Evolutionary conservation across 2,329 filamentous ascomycete genomes (phyloP), one percentile per base, ranked within the genome.

Genomic region (Arthrobotrys sinensis): DNA sequence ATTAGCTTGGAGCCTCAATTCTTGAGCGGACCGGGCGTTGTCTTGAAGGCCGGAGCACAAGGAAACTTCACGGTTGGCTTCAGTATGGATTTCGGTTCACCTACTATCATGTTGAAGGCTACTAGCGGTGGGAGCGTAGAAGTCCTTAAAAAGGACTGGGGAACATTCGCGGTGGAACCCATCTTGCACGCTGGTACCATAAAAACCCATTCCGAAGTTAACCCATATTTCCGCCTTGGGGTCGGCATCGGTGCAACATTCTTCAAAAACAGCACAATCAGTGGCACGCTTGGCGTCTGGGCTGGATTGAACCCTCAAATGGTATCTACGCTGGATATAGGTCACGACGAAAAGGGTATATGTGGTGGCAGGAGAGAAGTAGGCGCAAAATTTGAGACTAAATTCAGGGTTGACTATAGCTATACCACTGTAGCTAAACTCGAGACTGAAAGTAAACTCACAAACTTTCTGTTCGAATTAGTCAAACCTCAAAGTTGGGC

Each of bases 31-130:
- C 68, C 68, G 11, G 68, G 68, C 24, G 48, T 72, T 8, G 24
- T 34, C 3, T 21, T 72, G 36, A 55, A 64, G 8, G 57, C 45
- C 6, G 68, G 48, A 0, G 46, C 36, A 19, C 12, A 55, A 36
- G 68, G 57, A 11, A 72, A 72, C n/a, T 72, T 64, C 16, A 72
- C 57, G 5, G 24, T 65, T 45, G 68, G 68, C 12, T 64, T 72
- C 21, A 14, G 21, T 1, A 34, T 72, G 24, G 60, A 72, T 14
- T 55, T 48, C 8, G 68, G 57, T 38, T 32, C 43, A 7, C n/a
- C 40, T 21, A n/a, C 16, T 21, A 4, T 64, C 24, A 64, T 34
- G 40, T 14, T 64, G 40, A 46, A 46, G 38, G 60, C 60, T 19
- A 48, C 19, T 2, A 32, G 43, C 14, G 40, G 12, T 32, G 28